Percentiles rank a stretch among this genome's conserved stretches.
Conservation (phyloP, 176 grass and related monocot species). For the Sorghum bicolor region DNA sequence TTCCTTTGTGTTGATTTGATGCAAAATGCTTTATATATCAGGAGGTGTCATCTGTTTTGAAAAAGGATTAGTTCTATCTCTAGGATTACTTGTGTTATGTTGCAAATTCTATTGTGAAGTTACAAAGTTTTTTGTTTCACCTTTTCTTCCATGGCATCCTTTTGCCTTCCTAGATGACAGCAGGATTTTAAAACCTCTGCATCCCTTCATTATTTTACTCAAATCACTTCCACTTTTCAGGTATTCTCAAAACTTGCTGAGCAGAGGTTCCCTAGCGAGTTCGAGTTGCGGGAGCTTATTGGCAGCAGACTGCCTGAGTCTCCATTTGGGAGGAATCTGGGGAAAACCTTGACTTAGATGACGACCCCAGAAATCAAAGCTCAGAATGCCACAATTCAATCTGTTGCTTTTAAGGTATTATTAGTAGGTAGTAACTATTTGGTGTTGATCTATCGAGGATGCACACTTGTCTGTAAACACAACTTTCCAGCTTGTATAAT, state of each 20-base stretch:
- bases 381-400: neutral
- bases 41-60: neutral
- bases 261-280: conserved; percentile 89
- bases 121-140: neutral
- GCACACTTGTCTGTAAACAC: conserved; percentile 14
- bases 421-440: neutral
- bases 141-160: neutral
- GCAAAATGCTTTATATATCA: neutral
- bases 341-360: conserved; percentile 38
- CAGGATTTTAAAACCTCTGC: neutral
- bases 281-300: conserved; percentile 78
- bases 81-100: neutral
- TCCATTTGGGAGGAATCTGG: conserved; percentile 48
- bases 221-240: conserved; percentile 35
- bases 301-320: conserved; percentile 60
- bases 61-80: neutral
- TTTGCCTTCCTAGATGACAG: neutral
- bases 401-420: conserved; percentile 2
- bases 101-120: neutral
- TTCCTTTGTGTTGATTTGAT: neutral
- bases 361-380: neutral
- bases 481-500: neutral
- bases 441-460: neutral
- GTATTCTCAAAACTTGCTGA: conserved; percentile 90
- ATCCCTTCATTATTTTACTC: neutral